Evolutionary conservation across 305 asterid genomes (phyloP).

Genomic region (Fraxinus baroniana): DNA sequence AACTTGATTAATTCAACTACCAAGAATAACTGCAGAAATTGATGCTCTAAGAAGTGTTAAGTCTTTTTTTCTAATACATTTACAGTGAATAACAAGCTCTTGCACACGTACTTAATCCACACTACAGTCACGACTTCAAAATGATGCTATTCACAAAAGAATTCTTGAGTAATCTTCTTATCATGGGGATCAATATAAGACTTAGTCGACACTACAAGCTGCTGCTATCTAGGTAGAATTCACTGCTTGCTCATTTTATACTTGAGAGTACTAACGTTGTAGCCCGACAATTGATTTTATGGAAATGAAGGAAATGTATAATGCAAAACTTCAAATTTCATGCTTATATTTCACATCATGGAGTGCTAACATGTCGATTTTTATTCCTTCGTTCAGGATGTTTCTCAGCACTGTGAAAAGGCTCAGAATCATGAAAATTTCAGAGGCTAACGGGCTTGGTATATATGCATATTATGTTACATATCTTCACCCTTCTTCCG

Average conservation of each 20-base stretch:
- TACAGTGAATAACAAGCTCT: too few relatives aligned
- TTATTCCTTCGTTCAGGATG: conserved; percentile 50
- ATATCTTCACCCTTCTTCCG: background rate
- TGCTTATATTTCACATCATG: background rate
- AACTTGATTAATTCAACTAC: background rate
- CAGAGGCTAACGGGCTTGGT: conserved; percentile 83
- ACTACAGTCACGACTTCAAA: background rate
- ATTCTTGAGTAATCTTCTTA: background rate
- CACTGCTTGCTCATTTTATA: background rate
- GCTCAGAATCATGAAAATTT: conserved; percentile 76
- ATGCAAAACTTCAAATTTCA: background rate
- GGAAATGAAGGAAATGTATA: background rate
- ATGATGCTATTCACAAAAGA: background rate
- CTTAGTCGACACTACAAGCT: background rate
- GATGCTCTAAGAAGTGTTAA: background rate
- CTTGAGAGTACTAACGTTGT: background rate
- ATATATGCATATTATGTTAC: conserved; percentile 11
- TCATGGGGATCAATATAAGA: background rate
- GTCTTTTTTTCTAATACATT: too few relatives aligned
- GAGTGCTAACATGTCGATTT: conserved; percentile 11
- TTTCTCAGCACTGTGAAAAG: conserved; percentile 75
- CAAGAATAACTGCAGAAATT: background rate
- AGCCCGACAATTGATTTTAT: background rate
- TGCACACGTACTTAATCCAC: background rate
- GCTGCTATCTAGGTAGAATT: background rate